Conservation (phyloP, 208 protist genomes). For the Leishmania braziliensis region DNA sequence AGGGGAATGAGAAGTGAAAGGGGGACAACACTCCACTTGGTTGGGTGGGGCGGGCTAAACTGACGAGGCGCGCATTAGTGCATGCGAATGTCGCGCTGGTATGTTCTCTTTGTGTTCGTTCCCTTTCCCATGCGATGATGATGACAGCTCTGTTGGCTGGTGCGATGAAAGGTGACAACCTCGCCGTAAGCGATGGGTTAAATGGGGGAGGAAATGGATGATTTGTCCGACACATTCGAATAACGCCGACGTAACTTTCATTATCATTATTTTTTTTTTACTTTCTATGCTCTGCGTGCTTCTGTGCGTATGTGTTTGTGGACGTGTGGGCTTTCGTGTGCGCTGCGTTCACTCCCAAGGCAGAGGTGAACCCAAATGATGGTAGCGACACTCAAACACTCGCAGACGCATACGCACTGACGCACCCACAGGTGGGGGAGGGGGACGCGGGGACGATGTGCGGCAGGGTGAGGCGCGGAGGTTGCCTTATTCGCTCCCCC, state of each 20-base stretch:
- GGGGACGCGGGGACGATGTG: background rate
- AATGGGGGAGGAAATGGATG: background rate
- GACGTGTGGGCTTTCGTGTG: background rate
- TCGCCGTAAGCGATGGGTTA: background rate
- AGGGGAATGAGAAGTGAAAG: background rate
- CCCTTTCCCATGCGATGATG: background rate
- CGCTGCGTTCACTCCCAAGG: background rate
- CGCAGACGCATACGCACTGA: background rate
- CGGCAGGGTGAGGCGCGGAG: background rate
- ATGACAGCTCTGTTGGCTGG: background rate
- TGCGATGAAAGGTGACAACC: background rate
- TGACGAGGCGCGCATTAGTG: background rate
- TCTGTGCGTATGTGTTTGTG: constrained; percentile 1
- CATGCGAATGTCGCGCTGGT: background rate
- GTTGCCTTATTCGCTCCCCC: background rate
- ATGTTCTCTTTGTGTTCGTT: background rate
- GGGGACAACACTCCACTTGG: background rate
- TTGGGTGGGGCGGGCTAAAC: background rate
- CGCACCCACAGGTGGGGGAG: background rate
- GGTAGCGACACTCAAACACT: constrained; percentile 6
- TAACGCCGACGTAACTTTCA: background rate
- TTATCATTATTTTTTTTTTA: background rate
- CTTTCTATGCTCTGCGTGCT: constrained; percentile 7
- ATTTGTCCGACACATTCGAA: background rate
- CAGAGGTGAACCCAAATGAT: background rate